Base-by-base conservation (phyloP, 2,329 filamentous ascomycete species). In the Malbranchea cinnamomea region DNA sequence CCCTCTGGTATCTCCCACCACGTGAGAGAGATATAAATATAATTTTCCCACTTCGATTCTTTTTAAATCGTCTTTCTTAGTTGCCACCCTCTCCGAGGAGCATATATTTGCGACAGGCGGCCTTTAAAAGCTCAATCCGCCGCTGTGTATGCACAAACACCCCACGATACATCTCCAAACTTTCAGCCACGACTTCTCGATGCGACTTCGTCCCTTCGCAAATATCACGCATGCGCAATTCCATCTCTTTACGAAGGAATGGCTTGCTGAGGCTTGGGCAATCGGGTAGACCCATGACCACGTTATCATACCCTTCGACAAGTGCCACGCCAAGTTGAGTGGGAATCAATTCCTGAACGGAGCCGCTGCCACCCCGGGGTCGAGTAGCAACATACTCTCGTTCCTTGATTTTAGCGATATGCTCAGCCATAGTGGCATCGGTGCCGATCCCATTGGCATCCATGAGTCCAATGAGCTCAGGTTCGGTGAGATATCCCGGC, bases 381-480 rank as follows among this genome's bases (percentile, higher is more conserved):
- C 71, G 48, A 48, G 78, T 76, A 33, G 74, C 71, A 28, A 84
- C 87, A 47, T 98, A 98, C 43, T 85, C 68, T 36, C 89, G 67
- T 35, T 85, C 73, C 53, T 95, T 84, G 44, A 98, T 92, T 55
- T 87, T 98, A 35, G 81, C 74, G 46, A 98, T 98, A 49, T 98
- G 89, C 46, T 98, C 89, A 0, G 89, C 89, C 89, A 98, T 98
- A 1, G 89, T 98, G 5, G 89, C 89, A 58, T 98, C 89, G 6
- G 89, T 98, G 8, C 89, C 89, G 40, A 98, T 98, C 2, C 89
- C 89, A 49, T 98, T 98, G 25, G 83, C 85, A 57, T 98, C 89
- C 89, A 98, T 98, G 7, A 98, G 68, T 3, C 78, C 79, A 48
- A 98, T 93, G 15, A 98, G 65, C 50, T 98, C 89, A 0, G 89